Base-by-base conservation (phyloP, 345 rosid species). In the Gossypium anomalum region DNA sequence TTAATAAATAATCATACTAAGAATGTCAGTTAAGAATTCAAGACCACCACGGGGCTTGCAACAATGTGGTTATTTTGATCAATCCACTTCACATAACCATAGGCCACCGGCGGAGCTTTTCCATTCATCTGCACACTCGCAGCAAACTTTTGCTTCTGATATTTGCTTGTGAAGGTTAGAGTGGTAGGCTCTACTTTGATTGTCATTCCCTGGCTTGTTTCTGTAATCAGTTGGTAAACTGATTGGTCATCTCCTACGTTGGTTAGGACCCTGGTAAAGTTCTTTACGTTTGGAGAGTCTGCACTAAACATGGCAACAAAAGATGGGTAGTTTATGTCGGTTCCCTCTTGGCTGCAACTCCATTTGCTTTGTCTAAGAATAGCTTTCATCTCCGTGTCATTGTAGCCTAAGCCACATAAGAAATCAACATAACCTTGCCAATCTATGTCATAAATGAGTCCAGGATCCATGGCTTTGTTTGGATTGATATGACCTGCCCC, bases 401-500 rank as follows among this genome's bases (percentile, higher is more conserved):
- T 67, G 1, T 67, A 67, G 4, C 71, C 55, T 13, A 67, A 3
- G 19, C 53, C 34, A 12, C 71, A 47, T 12, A 67, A 12, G 71
- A 67, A 67, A 47, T 45, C 55, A 1, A 67, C 16, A 22, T 45
- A 67, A 47, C 9, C 71, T 45, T 67, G 71, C 16, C 17, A 11
- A 67, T 67, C 71, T 7, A 65, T 43, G 48, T 88, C 86, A 41
- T 86, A 87, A 8, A 86, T 80, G 17, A 88, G 84, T 11, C 86
- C 83, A 0, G 87, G 92, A 55, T 86, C 84, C 74, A 78, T 57
- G 53, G 86, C 86, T 49, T 75, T 83, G 58, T 77, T 79, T 0
- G 84, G 88, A 65, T 84, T 76, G 14, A 83, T 34, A 44, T 84
- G 89, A 11, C 90, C 90, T 14, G 89, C 80, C 5, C 89, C 86